These are phyloP conservation scores for Aspergillus ibericus DNA, from an alignment of 2,329 filamentous ascomycete genomes.

Conservation along the genomic window DNA sequence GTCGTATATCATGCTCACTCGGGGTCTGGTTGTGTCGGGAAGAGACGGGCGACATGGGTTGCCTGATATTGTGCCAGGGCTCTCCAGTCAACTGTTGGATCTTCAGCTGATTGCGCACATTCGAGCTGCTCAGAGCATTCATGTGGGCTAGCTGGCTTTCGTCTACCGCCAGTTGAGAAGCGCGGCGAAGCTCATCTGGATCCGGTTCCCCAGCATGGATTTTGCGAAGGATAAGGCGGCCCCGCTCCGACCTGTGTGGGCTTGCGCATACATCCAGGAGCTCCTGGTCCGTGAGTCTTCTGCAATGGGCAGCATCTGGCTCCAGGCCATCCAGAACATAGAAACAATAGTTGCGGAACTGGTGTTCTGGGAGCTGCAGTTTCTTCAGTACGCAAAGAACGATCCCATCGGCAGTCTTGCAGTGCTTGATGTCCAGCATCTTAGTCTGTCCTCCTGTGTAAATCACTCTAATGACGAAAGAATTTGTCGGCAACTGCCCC, in stretches of 20 bases:
- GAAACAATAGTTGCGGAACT: slow-evolving; percentile 95
- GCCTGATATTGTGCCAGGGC: slow-evolving; percentile 79
- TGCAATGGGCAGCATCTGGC: slow-evolving; percentile 75
- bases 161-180: slow-evolving; percentile 84
- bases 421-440: slow-evolving; percentile 88
- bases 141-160: slow-evolving; percentile 75
- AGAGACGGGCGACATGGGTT: slow-evolving; percentile 75
- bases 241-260: slow-evolving; percentile 78
- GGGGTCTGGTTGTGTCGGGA: slow-evolving; percentile 32
- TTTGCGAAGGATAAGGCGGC: slow-evolving; percentile 84
- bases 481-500: slow-evolving; percentile 79
- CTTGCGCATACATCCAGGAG: slow-evolving; percentile 90
- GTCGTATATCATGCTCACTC: slow-evolving; percentile 30
- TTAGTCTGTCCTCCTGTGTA: slow-evolving; percentile 89
- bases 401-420: slow-evolving; percentile 88
- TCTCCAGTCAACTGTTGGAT: slow-evolving; percentile 87
- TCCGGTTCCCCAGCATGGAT: slow-evolving; percentile 92
- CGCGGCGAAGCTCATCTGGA: slow-evolving; percentile 78
- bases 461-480: slow-evolving; percentile 89
- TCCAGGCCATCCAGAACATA: slow-evolving; percentile 87
- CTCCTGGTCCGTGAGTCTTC: slow-evolving; percentile 81
- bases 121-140: slow-evolving; percentile 60
- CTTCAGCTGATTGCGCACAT: slow-evolving; percentile 80
- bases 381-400: slow-evolving; percentile 87
- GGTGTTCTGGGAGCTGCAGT: slow-evolving; percentile 82